These are phyloP conservation scores for Annulohypoxylon stygium DNA, from an alignment of 495 filamentous ascomycete genomes.

Conservation along the genomic window DNA sequence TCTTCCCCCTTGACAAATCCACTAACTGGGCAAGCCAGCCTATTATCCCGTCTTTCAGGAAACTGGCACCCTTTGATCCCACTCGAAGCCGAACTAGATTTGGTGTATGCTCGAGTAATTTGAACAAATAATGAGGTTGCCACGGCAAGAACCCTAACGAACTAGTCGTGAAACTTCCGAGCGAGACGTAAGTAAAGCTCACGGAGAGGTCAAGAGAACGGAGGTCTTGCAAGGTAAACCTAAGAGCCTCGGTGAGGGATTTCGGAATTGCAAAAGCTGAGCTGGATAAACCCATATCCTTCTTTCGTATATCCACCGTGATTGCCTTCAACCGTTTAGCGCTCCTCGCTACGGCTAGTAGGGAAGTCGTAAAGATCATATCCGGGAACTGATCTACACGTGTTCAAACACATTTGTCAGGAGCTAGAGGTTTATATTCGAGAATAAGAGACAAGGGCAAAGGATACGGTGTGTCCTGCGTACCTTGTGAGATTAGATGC, in stretches of 20 bases:
- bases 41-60: constrained; percentile 38
- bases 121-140: constrained; percentile 45
- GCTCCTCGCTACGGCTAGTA: constrained; percentile 39
- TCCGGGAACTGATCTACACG: constrained; percentile 40
- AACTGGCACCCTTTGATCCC: constrained; percentile 29
- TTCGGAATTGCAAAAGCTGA: constrained; percentile 41
- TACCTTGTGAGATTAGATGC: constrained; percentile 27
- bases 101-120: constrained; percentile 41
- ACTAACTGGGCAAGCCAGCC: constrained; percentile 38
- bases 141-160: constrained; percentile 38
- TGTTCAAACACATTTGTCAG: neutral
- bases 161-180: constrained; percentile 36
- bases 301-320: constrained; percentile 34
- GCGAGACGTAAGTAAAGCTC: constrained; percentile 40
- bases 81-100: constrained; percentile 43
- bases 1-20: constrained; percentile 22
- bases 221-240: constrained; percentile 21
- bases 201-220: constrained; percentile 42
- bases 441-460: neutral
- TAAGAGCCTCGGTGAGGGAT: constrained; percentile 26
- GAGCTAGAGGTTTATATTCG: neutral
- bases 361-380: constrained; percentile 37
- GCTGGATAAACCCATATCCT: constrained; percentile 43
- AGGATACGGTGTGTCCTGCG: neutral
- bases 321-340: constrained; percentile 30